Evolutionary conservation across 2,329 filamentous ascomycete genomes (phyloP).

Genomic region (Coniosporium tulheliwenetii): DNA sequence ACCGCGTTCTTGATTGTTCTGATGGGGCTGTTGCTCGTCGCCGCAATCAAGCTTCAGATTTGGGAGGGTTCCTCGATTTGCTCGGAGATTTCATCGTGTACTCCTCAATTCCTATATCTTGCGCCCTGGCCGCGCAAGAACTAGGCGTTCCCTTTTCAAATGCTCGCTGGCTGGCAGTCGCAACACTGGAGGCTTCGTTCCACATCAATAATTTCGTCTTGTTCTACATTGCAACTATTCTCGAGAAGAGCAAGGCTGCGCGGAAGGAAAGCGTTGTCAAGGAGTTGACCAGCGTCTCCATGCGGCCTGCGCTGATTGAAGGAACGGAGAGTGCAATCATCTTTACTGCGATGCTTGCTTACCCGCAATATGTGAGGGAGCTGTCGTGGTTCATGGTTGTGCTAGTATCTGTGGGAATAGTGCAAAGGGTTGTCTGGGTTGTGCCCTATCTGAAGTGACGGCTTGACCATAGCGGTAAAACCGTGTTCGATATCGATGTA

Average conservation of each 20-base stretch:
- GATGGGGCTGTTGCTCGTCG: slow-evolving; percentile 12
- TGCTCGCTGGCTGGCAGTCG: slow-evolving; percentile 7
- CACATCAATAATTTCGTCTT: slow-evolving; percentile 16
- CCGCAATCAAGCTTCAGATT: slow-evolving; percentile 7
- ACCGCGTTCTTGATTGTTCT: slow-evolving; percentile 11
- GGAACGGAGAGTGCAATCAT: slow-evolving; percentile 12
- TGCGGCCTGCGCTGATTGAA: slow-evolving; percentile 14
- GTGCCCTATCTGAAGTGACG: neutral
- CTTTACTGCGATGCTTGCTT: slow-evolving; percentile 11
- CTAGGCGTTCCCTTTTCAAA: neutral
- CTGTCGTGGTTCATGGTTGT: slow-evolving; percentile 8
- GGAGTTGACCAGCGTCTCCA: slow-evolving; percentile 13
- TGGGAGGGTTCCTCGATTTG: slow-evolving; percentile 13
- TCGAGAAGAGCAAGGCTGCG: slow-evolving; percentile 7
- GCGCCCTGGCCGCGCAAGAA: slow-evolving; percentile 3
- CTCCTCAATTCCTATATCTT: slow-evolving; percentile 11
- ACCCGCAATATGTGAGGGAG: slow-evolving; percentile 3
- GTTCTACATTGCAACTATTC: slow-evolving; percentile 12
- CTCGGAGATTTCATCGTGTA: slow-evolving; percentile 14
- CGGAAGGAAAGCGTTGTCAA: slow-evolving; percentile 2
- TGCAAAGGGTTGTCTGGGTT: slow-evolving; percentile 6
- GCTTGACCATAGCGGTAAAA: neutral
- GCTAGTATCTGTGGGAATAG: slow-evolving; percentile 7
- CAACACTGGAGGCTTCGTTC: slow-evolving; percentile 11
- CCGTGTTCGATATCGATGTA: neutral